Percentiles rank a stretch among this genome's conserved stretches.
Conservation (phyloP, 331 rosid genomes). For the Malus hybrid region DNA sequence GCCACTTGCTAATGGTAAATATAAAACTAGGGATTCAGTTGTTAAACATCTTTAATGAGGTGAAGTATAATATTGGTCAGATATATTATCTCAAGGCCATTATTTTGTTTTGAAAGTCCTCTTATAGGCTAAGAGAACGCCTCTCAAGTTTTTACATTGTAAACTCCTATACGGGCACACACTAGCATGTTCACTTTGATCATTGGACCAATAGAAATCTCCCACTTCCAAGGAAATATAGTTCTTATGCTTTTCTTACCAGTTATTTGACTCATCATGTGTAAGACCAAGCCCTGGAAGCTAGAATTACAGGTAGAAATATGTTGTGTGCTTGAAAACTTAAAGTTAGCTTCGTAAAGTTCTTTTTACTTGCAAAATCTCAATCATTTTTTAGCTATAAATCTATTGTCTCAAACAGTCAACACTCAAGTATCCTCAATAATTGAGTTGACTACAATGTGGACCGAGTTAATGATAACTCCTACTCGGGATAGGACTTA, state of each 20-base stretch:
- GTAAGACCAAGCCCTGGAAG: neutral
- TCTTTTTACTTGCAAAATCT: neutral
- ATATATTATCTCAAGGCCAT: neutral
- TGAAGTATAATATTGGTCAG: neutral
- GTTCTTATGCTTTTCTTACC: neutral
- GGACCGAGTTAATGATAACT: neutral
- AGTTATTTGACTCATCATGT: neutral
- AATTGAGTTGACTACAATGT: neutral
- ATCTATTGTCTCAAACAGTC: neutral
- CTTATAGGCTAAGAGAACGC: neutral
- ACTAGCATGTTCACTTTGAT: neutral
- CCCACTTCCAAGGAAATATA: neutral
- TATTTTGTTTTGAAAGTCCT: neutral
- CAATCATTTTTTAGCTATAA: neutral
- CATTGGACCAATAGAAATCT: neutral
- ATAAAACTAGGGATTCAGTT: neutral
- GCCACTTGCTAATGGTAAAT: neutral
- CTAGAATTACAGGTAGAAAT: neutral
- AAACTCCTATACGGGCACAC: neutral
- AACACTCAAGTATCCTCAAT: neutral
- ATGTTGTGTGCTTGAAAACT: neutral
- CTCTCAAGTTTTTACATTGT: neutral
- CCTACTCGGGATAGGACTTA: neutral
- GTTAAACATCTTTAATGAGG: neutral
- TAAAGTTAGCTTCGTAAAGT: neutral